phyloP scores from a whole-genome alignment of 495 filamentous ascomycete species.

The Tuber magnatum region DNA sequence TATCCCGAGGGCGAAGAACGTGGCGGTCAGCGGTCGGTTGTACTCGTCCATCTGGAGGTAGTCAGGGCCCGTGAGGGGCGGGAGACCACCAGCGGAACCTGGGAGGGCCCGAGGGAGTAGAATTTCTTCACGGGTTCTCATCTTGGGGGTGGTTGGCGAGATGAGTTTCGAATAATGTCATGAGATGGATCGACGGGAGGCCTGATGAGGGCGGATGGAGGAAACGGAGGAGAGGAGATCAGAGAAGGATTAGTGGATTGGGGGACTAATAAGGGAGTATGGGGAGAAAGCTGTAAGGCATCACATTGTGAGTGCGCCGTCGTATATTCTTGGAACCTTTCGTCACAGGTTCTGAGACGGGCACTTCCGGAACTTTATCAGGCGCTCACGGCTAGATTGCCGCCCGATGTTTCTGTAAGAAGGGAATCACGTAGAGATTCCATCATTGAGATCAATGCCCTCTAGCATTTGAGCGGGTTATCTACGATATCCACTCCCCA shows the following conservation, averaged over 20 bases:
- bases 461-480: neutral
- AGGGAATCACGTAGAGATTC: neutral
- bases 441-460: neutral
- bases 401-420: neutral
- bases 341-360: neutral
- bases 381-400: neutral
- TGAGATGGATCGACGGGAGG: neutral
- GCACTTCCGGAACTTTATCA: neutral
- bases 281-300: neutral
- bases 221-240: neutral
- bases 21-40: neutral
- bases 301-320: neutral
- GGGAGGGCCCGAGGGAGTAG: neutral
- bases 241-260: neutral
- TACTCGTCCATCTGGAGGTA: neutral
- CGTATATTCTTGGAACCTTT: neutral
- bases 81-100: neutral
- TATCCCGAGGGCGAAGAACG: neutral
- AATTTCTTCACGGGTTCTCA: neutral
- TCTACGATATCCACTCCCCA: neutral
- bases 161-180: neutral
- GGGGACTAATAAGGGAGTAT: neutral
- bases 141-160: neutral
- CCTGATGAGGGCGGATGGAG: neutral
- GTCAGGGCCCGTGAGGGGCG: neutral